Evolutionary conservation across 2,329 filamentous ascomycete species (phyloP), one percentile per base, ranked within the genome.

Genomic region (Talaromyces verruculosus): DNA sequence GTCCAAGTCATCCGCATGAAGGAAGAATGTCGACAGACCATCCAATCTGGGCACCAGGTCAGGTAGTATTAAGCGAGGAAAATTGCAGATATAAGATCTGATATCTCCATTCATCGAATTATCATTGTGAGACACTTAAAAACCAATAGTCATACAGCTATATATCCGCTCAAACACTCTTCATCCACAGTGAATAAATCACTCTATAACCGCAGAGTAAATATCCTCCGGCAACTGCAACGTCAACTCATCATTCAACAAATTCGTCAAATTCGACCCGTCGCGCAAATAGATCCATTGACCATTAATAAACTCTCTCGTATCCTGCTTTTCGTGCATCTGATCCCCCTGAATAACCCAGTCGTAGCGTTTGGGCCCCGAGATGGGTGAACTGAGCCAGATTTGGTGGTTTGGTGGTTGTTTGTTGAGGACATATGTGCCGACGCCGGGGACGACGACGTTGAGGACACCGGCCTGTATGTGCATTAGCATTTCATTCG

Each of bases 321-420:
- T 90, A 37, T 89, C 92, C 78, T 93, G 90, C 81, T 96, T 96
- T 75, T 92, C 85, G 72, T 88, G 80, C 83, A 93, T 90, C 37
- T 86, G 84, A 72, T 95, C 91, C 66, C 89, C 78, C 65, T 77
- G 75, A 15, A 93, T 77, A 64, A 96, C 90, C 86, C 91, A 99
- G 78, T 98, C 93, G 81, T 90, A 99, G 66, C 94, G 89, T 81
- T 97, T 97, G 15, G 95, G 95, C 0, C 95, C 95, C 5, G 91
- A 93, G 63, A 92, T 83, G 3, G 95, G 95, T 51, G 92, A 96
- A 43, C 92, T 95, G 55, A 98, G 87, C 95, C 95, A 99, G 75
- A 99, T 97, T 77, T 89, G 95, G 83, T 93, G 95, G 84, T 97
- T 98, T 22, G 94, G 93, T 0, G 95, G 95, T 79, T 99, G 95